phyloP scores from a whole-genome alignment of 148 eudicot genomes.

The Amaranthus cruentus region DNA sequence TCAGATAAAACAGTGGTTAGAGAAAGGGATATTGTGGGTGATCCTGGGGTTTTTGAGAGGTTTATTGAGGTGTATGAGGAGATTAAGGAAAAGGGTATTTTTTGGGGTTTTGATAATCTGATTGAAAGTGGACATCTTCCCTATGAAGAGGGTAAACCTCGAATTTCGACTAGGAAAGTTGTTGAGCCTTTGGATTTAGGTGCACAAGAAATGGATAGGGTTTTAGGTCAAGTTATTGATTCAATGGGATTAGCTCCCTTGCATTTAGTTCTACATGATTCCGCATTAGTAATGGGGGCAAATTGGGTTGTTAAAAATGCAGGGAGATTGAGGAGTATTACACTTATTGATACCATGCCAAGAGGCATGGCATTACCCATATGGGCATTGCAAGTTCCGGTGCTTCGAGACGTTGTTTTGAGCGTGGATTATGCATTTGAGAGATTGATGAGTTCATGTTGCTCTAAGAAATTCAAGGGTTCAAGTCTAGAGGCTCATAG shows the following conservation, averaged over 20 bases:
- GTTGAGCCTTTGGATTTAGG: constrained; percentile 59
- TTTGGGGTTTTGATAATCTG: constrained; percentile 92
- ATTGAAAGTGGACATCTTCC: constrained; percentile 73
- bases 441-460: constrained; percentile 50
- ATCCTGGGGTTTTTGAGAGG: constrained; percentile 42
- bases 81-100: constrained; percentile 78
- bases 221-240: constrained; percentile 69
- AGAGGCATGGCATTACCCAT: constrained; percentile 59
- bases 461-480: constrained; percentile 36
- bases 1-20: constrained; percentile 60
- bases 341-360: constrained; percentile 52
- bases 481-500: constrained; percentile 64
- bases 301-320: constrained; percentile 74
- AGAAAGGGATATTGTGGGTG: constrained; percentile 35
- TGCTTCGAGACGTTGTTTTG: constrained; percentile 58
- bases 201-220: constrained; percentile 59
- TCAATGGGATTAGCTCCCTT: constrained; percentile 66
- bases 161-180: constrained; percentile 36
- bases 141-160: constrained; percentile 35
- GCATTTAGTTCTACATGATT: constrained; percentile 85
- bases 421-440: constrained; percentile 55
- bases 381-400: constrained; percentile 50
- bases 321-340: constrained; percentile 54
- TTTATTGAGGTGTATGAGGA: constrained; percentile 58
- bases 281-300: constrained; percentile 63